Evolutionary conservation across 75 land plant species (phyloP), one percentile per base, ranked within the genome.

Genomic region (Pinus taeda): DNA sequence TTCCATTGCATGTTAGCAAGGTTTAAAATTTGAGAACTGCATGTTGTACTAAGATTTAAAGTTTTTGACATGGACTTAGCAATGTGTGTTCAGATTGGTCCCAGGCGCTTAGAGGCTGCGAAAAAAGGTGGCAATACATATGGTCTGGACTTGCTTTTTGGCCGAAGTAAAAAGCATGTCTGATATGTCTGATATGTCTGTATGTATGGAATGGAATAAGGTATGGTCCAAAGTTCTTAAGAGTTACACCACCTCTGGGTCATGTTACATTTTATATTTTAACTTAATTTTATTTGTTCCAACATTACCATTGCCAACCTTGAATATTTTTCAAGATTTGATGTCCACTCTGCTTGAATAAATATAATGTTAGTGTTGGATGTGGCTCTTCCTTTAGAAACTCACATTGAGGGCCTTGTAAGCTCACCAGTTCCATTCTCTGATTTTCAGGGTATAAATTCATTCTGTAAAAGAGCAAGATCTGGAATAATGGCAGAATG

Each of bases 41-140:
- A 42, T 20, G 18, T 39, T 67, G 45, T 67, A 39, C 21, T 20
- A 39, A 39, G n/a, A 21, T 66, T 37, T 39, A 67, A 39, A 36
- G 39, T 20, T 2, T 67, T 67, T 67, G 20, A 15, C 36, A 66
- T 67, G 37, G 13, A 26, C 20, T 39, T 67, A 20, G 18, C 17
- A n/a, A 37, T 66, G 49, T 49, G 24, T 64, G 20, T 30, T 42
- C 78, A 77, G 79, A 71, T 80, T 26, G 82, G 82, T 37, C 82
- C 79, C 20, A 80, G 59, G 78, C 82, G 82, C 30, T 49, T 80
- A 60, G 69, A 80, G 14, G 18, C 80, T 21, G 60, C 15, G 14
- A 76, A 65, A 59, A 53, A 76, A 55, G 78, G 81, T n/a, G 57
- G 63, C 15, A 76, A 57, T 76, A 58, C 62, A 37, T 79, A 79